These are phyloP conservation scores for Tolypocladium tropicale DNA, from an alignment of 2,329 filamentous ascomycete genomes.

Conservation along the genomic window DNA sequence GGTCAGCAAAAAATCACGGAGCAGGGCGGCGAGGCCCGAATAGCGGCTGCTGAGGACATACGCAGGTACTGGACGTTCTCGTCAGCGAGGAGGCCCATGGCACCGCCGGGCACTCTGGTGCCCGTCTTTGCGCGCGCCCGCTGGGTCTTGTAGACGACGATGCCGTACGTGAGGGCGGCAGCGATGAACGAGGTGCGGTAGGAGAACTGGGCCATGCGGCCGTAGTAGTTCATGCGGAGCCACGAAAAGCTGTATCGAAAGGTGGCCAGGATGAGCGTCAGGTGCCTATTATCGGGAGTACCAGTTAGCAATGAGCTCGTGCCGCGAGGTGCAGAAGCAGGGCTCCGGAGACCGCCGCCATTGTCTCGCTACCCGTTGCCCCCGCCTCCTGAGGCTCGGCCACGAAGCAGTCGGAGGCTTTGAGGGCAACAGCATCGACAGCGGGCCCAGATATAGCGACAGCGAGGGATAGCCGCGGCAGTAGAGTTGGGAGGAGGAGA, in stretches of 20 bases:
- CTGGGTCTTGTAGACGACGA: slow-evolving; percentile 97
- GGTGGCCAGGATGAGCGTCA: slow-evolving; percentile 75
- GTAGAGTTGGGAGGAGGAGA: slow-evolving; percentile 16
- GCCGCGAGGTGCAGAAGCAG: background rate
- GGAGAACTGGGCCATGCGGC: slow-evolving; percentile 64
- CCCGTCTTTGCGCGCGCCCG: slow-evolving; percentile 72
- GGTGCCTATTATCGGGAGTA: slow-evolving; percentile 50
- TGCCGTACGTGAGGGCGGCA: slow-evolving; percentile 87
- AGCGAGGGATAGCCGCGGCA: slow-evolving; percentile 3
- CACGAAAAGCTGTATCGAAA: slow-evolving; percentile 78
- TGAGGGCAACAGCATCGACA: background rate
- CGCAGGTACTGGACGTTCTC: slow-evolving; percentile 97
- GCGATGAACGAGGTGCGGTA: slow-evolving; percentile 88
- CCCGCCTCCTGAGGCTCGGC: background rate
- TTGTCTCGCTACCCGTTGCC: background rate
- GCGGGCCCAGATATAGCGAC: background rate
- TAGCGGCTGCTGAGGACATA: slow-evolving; percentile 34
- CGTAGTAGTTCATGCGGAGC: slow-evolving; percentile 79
- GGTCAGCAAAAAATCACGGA: slow-evolving; percentile 6
- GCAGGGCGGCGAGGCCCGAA: background rate
- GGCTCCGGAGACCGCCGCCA: background rate
- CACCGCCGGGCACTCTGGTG: slow-evolving; percentile 47
- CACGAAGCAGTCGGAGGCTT: background rate
- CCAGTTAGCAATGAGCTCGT: slow-evolving; percentile 5
- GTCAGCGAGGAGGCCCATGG: slow-evolving; percentile 62